A percentile compares a stretch with the other conserved stretches of the same genome.
These are phyloP conservation scores for Circinella umbellata DNA, from an alignment of 371 early-diverging fungal genomes.

Conservation along the genomic window DNA sequence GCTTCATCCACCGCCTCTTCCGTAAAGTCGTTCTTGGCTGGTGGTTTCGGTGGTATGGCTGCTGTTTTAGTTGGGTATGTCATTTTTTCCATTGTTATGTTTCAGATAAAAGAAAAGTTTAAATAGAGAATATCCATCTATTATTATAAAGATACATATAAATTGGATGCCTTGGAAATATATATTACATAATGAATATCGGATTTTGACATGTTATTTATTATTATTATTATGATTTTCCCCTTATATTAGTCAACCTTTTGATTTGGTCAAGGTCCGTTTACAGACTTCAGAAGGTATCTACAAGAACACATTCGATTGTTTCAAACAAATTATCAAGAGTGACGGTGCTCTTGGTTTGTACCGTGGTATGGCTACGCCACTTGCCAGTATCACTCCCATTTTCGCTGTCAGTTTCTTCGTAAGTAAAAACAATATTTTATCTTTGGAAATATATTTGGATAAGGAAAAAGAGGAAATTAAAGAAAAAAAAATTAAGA, in stretches of 20 bases:
- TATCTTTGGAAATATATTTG: neutral
- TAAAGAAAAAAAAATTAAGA: no score
- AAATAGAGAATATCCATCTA: no score
- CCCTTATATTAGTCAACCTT: conserved; percentile 62
- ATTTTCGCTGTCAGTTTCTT: conserved; percentile 94
- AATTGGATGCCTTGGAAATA: no score
- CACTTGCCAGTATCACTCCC: conserved; percentile 92
- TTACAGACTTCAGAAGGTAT: conserved; percentile 87
- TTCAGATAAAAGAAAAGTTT: neutral
- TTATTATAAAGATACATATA: no score
- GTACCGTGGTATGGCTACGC: conserved; percentile 95
- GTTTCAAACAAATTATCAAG: conserved; percentile 87
- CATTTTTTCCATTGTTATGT: neutral
- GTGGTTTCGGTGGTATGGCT: conserved; percentile 92
- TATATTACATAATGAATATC: no score
- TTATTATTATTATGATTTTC: neutral
- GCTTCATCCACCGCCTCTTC: conserved; percentile 39
- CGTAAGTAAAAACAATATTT: neutral
- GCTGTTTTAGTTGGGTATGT: conserved; percentile 73
- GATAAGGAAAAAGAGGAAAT: neutral
- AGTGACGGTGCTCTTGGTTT: conserved; percentile 90
- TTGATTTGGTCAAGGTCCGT: conserved; percentile 91
- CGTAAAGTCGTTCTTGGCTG: conserved; percentile 93
- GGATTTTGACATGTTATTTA: no score
- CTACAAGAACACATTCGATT: conserved; percentile 90